phyloP scores from a whole-genome alignment of 164 flowering plant species.

The Stephania japonica region DNA sequence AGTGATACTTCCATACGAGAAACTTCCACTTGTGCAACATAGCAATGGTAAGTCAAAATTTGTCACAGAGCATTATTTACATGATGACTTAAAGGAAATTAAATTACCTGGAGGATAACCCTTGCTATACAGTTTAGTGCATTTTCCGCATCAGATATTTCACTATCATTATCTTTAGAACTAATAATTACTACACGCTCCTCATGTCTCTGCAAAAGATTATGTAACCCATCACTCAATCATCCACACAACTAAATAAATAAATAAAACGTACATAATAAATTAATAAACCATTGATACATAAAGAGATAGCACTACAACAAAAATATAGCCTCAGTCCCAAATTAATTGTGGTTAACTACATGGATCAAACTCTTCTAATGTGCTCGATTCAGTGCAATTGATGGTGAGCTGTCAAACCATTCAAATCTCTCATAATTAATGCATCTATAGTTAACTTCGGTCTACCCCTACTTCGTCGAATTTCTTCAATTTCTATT shows the following conservation, averaged over 20 bases:
- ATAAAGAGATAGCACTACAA: background rate
- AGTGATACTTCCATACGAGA: background rate
- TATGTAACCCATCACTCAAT: slow-evolving; percentile 2
- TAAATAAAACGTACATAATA: background rate
- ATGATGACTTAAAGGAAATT: background rate
- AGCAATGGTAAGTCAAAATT: background rate
- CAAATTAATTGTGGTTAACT: no score
- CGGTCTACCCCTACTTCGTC: no score
- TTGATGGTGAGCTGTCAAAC: no score
- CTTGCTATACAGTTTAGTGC: slow-evolving; percentile 64
- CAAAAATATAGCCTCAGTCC: no score
- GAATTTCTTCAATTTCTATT: no score
- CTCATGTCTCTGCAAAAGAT: slow-evolving; percentile 56
- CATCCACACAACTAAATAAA: background rate
- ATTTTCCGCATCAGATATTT: slow-evolving; percentile 65
- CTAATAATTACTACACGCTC: slow-evolving; percentile 86
- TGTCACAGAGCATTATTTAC: background rate
- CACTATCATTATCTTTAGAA: slow-evolving; percentile 46
- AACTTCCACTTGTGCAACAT: background rate
- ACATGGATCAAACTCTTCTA: no score
- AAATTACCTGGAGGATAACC: slow-evolving; percentile 55
- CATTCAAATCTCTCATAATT: no score
- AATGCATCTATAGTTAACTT: no score
- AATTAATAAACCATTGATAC: background rate
- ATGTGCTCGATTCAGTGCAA: no score